Percentiles rank a stretch among this genome's conserved stretches.
Conservation (phyloP, 2,329 filamentous ascomycete species). For the Aspergillus thermomutatus region DNA sequence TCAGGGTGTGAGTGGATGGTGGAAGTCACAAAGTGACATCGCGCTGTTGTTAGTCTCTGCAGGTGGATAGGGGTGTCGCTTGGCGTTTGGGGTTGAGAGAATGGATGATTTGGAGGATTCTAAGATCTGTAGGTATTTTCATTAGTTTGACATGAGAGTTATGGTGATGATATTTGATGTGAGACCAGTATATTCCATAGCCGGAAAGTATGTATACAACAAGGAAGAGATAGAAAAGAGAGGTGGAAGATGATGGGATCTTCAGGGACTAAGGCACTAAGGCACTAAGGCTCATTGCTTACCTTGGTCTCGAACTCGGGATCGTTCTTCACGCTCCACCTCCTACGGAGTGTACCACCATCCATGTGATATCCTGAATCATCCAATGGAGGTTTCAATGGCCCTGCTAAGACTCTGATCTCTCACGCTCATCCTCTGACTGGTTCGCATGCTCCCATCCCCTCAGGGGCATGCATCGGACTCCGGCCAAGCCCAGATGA, state of each 20-base stretch:
- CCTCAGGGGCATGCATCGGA: neutral
- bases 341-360: neutral
- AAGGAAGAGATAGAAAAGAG: neutral
- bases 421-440: neutral
- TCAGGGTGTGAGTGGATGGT: neutral
- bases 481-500: neutral
- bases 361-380: neutral
- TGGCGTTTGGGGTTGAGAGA: neutral
- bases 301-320: too few relatives aligned
- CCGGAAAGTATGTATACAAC: neutral
- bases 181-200: neutral
- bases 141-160: neutral
- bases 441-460: neutral
- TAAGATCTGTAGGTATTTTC: neutral
- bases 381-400: neutral
- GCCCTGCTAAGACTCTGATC: neutral
- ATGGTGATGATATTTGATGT: neutral
- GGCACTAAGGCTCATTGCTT: neutral
- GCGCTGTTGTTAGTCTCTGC: neutral
- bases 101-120: neutral
- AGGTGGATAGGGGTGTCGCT: neutral
- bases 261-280: neutral
- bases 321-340: neutral
- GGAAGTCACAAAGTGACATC: constrained; percentile 9
- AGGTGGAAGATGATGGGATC: neutral